Evolutionary conservation across 352 stramenopile genomes (phyloP).

Genomic region (Phytophthora hybrid): DNA sequence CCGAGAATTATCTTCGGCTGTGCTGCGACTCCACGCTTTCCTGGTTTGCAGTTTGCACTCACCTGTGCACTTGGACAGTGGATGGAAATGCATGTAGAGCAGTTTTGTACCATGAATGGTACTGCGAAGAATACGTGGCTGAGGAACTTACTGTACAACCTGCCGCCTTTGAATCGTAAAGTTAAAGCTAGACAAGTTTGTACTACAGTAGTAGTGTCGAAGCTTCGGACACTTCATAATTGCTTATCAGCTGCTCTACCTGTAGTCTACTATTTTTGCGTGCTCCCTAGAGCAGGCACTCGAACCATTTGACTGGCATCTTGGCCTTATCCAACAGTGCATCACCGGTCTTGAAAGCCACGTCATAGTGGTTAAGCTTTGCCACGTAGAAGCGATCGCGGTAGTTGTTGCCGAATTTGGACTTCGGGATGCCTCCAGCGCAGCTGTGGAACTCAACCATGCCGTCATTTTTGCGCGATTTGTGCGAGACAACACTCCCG

Average conservation of each 20-base stretch:
- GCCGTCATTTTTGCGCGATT: slow-evolving; percentile 42
- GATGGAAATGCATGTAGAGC: too few species aligned
- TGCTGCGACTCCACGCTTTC: neutral
- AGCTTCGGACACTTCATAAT: neutral
- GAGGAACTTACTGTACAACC: too few species aligned
- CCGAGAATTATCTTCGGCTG: neutral
- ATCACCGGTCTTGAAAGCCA: slow-evolving; percentile 51
- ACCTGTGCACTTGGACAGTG: too few species aligned
- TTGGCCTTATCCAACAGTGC: slow-evolving; percentile 35
- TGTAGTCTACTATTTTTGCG: neutral
- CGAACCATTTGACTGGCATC: slow-evolving; percentile 60
- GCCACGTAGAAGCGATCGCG: slow-evolving; percentile 42
- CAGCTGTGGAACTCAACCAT: slow-evolving; percentile 48
- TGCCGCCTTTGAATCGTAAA: too few species aligned
- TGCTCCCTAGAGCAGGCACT: slow-evolving; percentile 41
- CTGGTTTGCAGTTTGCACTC: neutral
- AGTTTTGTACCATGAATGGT: too few species aligned
- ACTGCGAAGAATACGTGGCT: too few species aligned
- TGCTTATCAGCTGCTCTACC: neutral
- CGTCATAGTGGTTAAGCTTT: slow-evolving; percentile 44
- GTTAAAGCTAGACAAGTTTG: neutral
- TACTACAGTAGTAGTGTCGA: too few species aligned
- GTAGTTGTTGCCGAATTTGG: slow-evolving; percentile 43
- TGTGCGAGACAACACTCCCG: slow-evolving; percentile 35
- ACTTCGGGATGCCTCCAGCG: slow-evolving; percentile 27